phyloP scores from a whole-genome alignment of 2,329 filamentous ascomycete genomes.

The Pseudogymnoascus sp. region DNA sequence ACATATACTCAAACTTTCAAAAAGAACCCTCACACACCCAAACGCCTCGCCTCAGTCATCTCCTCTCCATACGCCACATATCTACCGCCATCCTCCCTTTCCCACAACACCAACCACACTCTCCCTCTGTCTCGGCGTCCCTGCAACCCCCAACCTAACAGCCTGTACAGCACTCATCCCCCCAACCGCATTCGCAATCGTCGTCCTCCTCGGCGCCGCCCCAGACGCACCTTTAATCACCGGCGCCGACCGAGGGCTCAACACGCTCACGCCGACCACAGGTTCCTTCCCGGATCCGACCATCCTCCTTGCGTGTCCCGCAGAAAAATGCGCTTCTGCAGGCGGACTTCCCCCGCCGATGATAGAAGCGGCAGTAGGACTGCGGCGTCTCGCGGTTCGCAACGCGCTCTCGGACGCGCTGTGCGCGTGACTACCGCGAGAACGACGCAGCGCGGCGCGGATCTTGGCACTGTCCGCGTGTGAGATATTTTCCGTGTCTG shows the following conservation, averaged over 20 bases:
- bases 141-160: constrained; percentile 21
- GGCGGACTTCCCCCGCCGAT: constrained; percentile 43
- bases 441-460: constrained; percentile 25
- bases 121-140: constrained; percentile 22
- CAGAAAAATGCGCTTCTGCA: constrained; percentile 52
- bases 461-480: constrained; percentile 26
- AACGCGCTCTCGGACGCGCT: constrained; percentile 18
- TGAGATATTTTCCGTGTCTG: constrained; percentile 27
- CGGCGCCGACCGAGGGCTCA: constrained; percentile 52
- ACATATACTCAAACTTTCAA: constrained; percentile 3
- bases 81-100: constrained; percentile 27
- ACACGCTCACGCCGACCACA: constrained; percentile 45
- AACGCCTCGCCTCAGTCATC: neutral
- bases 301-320: constrained; percentile 58
- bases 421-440: constrained; percentile 23
- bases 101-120: constrained; percentile 23
- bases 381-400: constrained; percentile 22
- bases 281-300: constrained; percentile 51
- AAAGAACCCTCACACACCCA: neutral
- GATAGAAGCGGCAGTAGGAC: constrained; percentile 40
- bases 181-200: constrained; percentile 24
- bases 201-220: constrained; percentile 22
- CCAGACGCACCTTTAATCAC: constrained; percentile 39
- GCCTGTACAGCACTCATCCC: constrained; percentile 19
- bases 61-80: neutral